Conservation (phyloP, 2,329 filamentous ascomycete genomes). For the Plectosphaerella sp. region DNA sequence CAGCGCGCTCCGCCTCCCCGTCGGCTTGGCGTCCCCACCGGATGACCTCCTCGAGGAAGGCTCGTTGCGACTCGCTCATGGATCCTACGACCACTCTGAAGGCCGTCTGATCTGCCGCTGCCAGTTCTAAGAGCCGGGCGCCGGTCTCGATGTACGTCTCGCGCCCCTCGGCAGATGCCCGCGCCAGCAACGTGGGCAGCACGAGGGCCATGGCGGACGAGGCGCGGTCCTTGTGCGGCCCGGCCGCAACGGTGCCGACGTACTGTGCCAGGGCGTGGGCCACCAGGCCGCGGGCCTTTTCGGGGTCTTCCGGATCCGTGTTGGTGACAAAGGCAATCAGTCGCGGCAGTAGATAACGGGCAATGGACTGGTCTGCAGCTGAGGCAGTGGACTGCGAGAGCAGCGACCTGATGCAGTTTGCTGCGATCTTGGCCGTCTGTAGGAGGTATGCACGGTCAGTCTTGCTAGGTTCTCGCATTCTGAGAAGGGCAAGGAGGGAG, state of each 20-base stretch:
- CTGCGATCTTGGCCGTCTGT: conserved; percentile 80
- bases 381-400: conserved; percentile 63
- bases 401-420: conserved; percentile 83
- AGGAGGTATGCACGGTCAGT: conserved; percentile 7
- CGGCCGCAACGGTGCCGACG: conserved; percentile 41
- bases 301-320: conserved; percentile 71
- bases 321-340: conserved; percentile 71
- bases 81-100: conserved; percentile 72
- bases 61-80: conserved; percentile 66
- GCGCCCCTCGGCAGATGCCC: conserved; percentile 62
- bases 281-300: conserved; percentile 65
- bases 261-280: conserved; percentile 74
- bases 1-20: conserved; percentile 29
- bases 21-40: conserved; percentile 53
- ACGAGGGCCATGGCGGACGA: conserved; percentile 68
- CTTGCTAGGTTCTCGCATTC: background rate
- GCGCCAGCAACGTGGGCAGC: conserved; percentile 69
- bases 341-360: conserved; percentile 69
- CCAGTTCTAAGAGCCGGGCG: conserved; percentile 72
- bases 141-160: conserved; percentile 69
- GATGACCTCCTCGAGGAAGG: conserved; percentile 78
- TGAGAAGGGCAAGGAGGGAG: background rate
- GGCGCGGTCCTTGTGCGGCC: conserved; percentile 32
- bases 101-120: conserved; percentile 63
- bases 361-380: conserved; percentile 66